Percentiles rank a stretch among this genome's conserved stretches.
Conservation (phyloP, 73 alveolate species). For the Tetrahymena malaccensis region DNA sequence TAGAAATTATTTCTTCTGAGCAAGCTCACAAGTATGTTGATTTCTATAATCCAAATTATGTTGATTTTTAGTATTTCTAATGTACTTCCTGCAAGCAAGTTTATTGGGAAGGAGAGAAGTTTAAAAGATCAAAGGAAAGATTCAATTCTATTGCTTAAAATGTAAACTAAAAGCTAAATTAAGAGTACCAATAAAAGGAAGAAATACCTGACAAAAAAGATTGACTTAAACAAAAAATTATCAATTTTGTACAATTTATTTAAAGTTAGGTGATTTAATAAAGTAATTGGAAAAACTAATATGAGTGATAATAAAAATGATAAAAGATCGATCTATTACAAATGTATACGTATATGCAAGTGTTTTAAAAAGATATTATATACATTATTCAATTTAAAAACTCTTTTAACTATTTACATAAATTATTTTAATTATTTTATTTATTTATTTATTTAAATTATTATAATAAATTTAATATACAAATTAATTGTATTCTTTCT, state of each 20-base stretch:
- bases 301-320: background rate
- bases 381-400: background rate
- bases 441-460: background rate
- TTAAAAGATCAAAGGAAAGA: background rate
- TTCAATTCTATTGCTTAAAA: background rate
- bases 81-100: background rate
- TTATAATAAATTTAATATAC: background rate
- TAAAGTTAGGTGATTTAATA: too few species aligned
- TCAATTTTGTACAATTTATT: too few species aligned
- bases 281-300: too few species aligned
- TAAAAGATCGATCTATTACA: background rate
- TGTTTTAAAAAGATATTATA: background rate
- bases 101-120: background rate
- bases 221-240: background rate
- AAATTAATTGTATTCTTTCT: background rate
- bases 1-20: background rate
- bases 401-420: background rate
- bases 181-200: background rate
- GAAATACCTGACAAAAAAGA: background rate
- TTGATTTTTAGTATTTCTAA: background rate
- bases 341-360: background rate
- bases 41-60: background rate
- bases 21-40: slow-evolving; percentile 7
- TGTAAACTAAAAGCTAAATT: background rate
- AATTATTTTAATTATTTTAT: background rate